These are phyloP conservation scores for Leptographium lundbergii DNA, from an alignment of 2,329 filamentous ascomycete species.

Conservation along the genomic window DNA sequence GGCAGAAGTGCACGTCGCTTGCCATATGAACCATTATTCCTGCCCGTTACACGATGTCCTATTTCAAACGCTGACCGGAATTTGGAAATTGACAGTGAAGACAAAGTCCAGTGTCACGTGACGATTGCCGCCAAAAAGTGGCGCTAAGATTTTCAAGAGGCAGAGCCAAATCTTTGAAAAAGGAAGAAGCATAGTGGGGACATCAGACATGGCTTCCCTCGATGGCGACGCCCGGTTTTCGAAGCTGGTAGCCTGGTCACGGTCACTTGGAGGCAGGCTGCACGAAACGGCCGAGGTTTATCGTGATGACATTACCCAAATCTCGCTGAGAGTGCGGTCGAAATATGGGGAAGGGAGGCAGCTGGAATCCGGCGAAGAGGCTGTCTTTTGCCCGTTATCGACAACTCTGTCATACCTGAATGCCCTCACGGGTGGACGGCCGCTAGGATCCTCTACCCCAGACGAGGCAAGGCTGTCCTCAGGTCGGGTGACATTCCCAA, in stretches of 20 bases:
- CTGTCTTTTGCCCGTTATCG: slow-evolving; percentile 39
- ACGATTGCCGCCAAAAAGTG: too few relatives aligned
- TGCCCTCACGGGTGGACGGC: slow-evolving; percentile 26
- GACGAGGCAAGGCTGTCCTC: slow-evolving; percentile 3
- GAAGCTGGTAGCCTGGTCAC: slow-evolving; percentile 36
- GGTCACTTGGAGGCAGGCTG: slow-evolving; percentile 30
- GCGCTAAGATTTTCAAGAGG: too few relatives aligned
- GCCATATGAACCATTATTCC: too few relatives aligned
- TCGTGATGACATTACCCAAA: slow-evolving; percentile 34
- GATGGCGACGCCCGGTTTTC: slow-evolving; percentile 15
- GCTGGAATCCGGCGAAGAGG: slow-evolving; percentile 24
- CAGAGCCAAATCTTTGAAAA: too few relatives aligned
- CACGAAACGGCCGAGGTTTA: slow-evolving; percentile 41
- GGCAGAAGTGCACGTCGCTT: too few relatives aligned
- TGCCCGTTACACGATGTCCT: too few relatives aligned
- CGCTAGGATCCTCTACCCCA: slow-evolving; percentile 10
- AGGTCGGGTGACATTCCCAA: slow-evolving; percentile 26
- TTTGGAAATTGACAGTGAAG: too few relatives aligned
- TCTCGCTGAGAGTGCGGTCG: slow-evolving; percentile 37
- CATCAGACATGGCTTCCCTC: not conserved
- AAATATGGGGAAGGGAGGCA: slow-evolving; percentile 6
- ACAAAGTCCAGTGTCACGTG: too few relatives aligned
- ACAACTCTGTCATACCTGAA: slow-evolving; percentile 48
- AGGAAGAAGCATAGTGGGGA: not conserved
- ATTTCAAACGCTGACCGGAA: too few relatives aligned